phyloP scores from a whole-genome alignment of 148 eudicot genomes.

The Tetragonia tetragonoides region DNA sequence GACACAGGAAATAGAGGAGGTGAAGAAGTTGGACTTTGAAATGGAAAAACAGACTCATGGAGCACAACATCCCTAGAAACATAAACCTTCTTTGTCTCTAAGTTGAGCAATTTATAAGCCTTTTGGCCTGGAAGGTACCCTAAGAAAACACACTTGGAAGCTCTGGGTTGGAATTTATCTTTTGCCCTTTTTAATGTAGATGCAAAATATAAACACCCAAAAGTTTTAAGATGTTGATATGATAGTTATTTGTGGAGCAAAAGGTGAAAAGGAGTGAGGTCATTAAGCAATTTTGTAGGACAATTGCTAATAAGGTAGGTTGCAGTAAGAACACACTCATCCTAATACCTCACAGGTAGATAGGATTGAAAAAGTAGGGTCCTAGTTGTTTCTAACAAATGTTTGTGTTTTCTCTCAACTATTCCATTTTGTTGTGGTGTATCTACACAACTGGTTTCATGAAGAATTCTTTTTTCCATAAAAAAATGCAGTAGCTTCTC shows the following conservation, averaged over 20 bases:
- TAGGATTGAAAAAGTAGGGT: background rate
- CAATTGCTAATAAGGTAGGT: background rate
- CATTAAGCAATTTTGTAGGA: background rate
- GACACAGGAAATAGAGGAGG: background rate
- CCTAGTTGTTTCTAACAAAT: background rate
- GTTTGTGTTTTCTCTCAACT: background rate
- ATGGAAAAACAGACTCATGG: background rate
- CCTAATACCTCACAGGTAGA: background rate
- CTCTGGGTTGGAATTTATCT: background rate
- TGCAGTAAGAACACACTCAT: background rate
- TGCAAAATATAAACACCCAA: too few species aligned
- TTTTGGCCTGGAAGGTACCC: background rate
- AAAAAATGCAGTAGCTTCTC: accelerated
- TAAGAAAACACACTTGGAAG: background rate
- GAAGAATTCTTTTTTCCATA: background rate
- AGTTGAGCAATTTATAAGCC: background rate
- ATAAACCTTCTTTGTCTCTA: background rate
- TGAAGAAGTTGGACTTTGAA: background rate
- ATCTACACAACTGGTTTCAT: background rate
- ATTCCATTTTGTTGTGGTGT: conserved; percentile 7
- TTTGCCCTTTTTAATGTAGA: background rate
- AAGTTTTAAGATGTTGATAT: too few species aligned
- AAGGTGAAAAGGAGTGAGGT: too few species aligned
- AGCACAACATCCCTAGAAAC: background rate
- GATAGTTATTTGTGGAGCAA: too few species aligned